Conservation (phyloP, 2,329 filamentous ascomycete species). For the Geoglossum cookeanum region DNA sequence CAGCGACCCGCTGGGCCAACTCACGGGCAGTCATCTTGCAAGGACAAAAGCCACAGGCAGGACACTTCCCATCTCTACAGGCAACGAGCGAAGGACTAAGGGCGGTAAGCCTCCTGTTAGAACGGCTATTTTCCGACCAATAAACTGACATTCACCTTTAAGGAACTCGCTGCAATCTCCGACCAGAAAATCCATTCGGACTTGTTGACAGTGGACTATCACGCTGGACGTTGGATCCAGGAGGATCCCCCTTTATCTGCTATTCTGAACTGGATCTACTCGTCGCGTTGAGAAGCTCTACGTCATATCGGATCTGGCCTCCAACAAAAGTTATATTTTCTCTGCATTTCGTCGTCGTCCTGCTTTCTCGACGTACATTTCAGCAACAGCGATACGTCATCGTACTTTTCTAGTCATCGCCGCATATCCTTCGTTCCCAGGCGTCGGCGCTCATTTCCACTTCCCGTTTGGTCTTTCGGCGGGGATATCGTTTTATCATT, state of each 20-base stretch:
- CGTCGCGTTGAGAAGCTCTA: not conserved
- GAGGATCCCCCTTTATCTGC: constrained; percentile 2
- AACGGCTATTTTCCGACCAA: constrained; percentile 2
- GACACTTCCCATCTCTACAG: constrained; percentile 29
- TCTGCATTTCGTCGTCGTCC: not conserved
- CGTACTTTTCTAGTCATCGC: not conserved
- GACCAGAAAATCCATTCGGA: constrained; percentile 2
- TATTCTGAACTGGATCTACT: not conserved
- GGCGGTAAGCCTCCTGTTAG: constrained; percentile 18
- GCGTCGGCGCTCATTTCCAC: not conserved
- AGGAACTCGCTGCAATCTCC: constrained; percentile 2
- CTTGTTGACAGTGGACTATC: constrained; percentile 1
- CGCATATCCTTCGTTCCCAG: not conserved
- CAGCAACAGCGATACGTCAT: not conserved
- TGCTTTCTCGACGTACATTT: not conserved
- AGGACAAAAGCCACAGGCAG: constrained; percentile 26
- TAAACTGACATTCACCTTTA: not conserved
- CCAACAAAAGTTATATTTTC: not conserved
- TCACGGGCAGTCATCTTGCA: constrained; percentile 30
- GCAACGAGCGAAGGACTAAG: constrained; percentile 28
- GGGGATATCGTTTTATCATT: not conserved
- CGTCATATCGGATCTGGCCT: not conserved
- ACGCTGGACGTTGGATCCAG: constrained; percentile 3
- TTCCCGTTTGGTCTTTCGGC: not conserved
- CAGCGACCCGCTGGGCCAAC: constrained; percentile 39